Percentiles rank a stretch among this genome's conserved stretches.
phyloP scores from a whole-genome alignment of 345 rosid genomes.

The Citrus medica region DNA sequence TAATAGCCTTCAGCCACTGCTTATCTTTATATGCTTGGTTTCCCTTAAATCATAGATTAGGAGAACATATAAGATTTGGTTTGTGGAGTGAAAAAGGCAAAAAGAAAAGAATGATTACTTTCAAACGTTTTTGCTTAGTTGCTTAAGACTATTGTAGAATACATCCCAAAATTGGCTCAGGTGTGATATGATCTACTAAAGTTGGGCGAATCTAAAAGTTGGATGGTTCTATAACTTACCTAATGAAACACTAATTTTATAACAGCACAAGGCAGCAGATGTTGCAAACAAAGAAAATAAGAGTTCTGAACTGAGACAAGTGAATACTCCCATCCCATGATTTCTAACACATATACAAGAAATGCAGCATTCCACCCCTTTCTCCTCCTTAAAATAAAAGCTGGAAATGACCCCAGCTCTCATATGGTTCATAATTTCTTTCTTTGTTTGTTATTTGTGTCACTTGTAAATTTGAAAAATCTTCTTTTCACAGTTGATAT shows the following conservation, averaged over 20 bases:
- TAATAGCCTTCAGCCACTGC: constrained; percentile 81
- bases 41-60: constrained; percentile 51
- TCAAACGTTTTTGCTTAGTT: background rate
- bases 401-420: too few species aligned
- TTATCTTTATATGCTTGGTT: constrained; percentile 91
- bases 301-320: background rate
- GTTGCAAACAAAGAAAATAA: background rate
- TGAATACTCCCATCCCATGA: background rate
- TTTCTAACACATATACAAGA: background rate
- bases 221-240: background rate
- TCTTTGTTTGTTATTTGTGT: too few species aligned
- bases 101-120: background rate
- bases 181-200: background rate
- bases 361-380: background rate
- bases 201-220: background rate
- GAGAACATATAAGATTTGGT: constrained; percentile 1
- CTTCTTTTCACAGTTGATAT: too few species aligned
- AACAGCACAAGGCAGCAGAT: background rate
- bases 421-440: too few species aligned
- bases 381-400: too few species aligned
- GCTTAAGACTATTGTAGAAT: background rate
- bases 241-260: background rate
- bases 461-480: background rate
- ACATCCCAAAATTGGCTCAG: background rate
- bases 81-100: background rate